These are phyloP conservation scores for Leishmania mexicana DNA, from an alignment of 208 protist genomes.

Conservation along the genomic window DNA sequence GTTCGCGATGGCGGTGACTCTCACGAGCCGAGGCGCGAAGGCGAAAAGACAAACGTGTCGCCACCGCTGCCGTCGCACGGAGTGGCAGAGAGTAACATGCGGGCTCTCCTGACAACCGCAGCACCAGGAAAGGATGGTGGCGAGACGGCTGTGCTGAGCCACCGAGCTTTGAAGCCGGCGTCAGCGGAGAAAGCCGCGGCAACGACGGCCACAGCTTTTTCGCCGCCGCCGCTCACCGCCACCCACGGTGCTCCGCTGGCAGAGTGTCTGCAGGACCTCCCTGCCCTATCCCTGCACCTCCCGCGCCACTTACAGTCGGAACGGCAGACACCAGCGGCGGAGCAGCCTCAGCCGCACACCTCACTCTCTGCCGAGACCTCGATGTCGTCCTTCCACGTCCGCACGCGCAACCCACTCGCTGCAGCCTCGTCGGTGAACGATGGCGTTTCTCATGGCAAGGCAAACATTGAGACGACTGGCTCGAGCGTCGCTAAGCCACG, in stretches of 20 bases:
- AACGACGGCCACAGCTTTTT: background rate
- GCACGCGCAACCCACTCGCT: conserved; percentile 20
- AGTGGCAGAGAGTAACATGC: background rate
- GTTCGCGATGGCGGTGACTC: background rate
- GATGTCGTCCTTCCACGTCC: conserved; percentile 12
- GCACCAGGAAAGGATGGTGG: background rate
- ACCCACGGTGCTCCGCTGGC: conserved; percentile 5
- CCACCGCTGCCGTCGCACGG: background rate
- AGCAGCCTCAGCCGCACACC: background rate
- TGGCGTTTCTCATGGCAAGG: background rate
- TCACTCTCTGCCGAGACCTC: conserved; percentile 3
- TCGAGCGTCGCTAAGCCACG: background rate
- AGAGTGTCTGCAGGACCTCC: conserved; percentile 21
- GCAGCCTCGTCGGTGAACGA: background rate
- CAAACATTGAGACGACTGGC: background rate
- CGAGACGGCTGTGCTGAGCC: background rate
- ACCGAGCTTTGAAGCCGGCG: background rate
- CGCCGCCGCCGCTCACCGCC: background rate
- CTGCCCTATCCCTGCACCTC: conserved; percentile 12
- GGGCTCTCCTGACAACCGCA: background rate
- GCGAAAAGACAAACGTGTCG: background rate
- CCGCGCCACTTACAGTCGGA: background rate
- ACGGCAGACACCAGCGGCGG: background rate
- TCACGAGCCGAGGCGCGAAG: background rate
- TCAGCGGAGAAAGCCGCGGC: background rate